phyloP scores from a whole-genome alignment of 768 basidiomycete species.

The Kwoniella dendrophila region DNA sequence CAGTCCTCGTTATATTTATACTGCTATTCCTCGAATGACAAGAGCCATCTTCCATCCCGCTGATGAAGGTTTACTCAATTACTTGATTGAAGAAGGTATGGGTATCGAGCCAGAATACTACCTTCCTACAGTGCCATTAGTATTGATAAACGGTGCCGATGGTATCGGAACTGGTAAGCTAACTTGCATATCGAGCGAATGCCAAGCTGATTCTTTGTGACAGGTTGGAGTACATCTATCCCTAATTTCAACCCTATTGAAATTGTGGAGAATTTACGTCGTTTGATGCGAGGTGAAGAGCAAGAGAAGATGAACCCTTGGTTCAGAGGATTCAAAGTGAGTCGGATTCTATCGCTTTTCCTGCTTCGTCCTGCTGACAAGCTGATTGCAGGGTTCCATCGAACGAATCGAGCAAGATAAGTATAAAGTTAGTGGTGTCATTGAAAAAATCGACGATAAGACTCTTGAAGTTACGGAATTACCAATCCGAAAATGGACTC shows the following conservation, averaged over 20 bases:
- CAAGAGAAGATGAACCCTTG: slow-evolving; percentile 85
- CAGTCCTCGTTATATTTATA: slow-evolving; percentile 94
- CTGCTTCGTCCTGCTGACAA: no score
- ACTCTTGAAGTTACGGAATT: slow-evolving; percentile 94
- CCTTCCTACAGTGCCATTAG: slow-evolving; percentile 81
- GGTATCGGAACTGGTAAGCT: slow-evolving; percentile 91
- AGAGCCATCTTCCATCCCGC: slow-evolving; percentile 75
- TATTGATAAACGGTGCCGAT: slow-evolving; percentile 90
- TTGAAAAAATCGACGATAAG: slow-evolving; percentile 75
- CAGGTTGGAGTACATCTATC: slow-evolving; percentile 92
- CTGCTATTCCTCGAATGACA: slow-evolving; percentile 72
- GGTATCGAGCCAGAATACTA: slow-evolving; percentile 93
- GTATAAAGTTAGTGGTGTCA: slow-evolving; percentile 73
- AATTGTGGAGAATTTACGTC: slow-evolving; percentile 81
- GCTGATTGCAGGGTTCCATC: slow-evolving; percentile 68
- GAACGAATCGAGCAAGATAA: slow-evolving; percentile 71
- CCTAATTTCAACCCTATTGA: slow-evolving; percentile 92
- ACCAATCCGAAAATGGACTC: slow-evolving; percentile 94
- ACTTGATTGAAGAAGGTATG: slow-evolving; percentile 81
- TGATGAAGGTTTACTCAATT: slow-evolving; percentile 83
- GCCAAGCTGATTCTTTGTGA: not conserved
- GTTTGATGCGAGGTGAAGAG: slow-evolving; percentile 83
- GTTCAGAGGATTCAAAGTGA: slow-evolving; percentile 83
- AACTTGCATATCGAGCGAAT: not conserved
- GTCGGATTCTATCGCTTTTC: slow-evolving; percentile 12